A percentile compares a stretch with the other conserved stretches of the same genome.
Conservation (phyloP, 1,284 basidiomycete species). For the Hymenochaete sp. region DNA sequence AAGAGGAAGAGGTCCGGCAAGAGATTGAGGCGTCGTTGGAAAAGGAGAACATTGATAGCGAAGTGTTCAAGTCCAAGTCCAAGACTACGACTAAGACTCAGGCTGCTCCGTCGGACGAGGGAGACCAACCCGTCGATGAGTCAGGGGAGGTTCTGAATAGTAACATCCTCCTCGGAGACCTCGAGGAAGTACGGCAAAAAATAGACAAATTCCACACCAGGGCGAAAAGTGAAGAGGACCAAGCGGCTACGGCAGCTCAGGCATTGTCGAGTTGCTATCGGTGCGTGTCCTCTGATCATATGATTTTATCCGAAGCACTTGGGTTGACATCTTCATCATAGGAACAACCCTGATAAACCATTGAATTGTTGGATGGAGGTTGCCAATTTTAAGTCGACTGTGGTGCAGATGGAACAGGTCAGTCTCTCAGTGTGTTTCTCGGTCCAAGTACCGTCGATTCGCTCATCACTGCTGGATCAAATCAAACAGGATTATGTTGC, state of each 20-base stretch:
- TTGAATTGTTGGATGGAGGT: constrained; percentile 77
- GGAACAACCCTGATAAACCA: constrained; percentile 49
- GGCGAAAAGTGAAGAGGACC: constrained; percentile 43
- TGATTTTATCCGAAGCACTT: not conserved
- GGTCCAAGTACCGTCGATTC: not conserved
- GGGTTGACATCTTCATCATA: constrained; percentile 24
- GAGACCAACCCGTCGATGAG: constrained; percentile 31
- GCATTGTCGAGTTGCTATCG: constrained; percentile 65
- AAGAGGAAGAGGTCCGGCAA: constrained; percentile 55
- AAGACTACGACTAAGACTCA: no score
- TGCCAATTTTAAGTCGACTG: constrained; percentile 60
- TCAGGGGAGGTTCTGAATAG: constrained; percentile 34
- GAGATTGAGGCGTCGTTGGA: constrained; percentile 67
- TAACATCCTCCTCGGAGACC: constrained; percentile 53
- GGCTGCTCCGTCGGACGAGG: no score
- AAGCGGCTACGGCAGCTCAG: constrained; percentile 28
- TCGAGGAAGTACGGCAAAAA: constrained; percentile 62
- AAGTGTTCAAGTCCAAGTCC: constrained; percentile 33
- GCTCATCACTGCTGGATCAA: constrained; percentile 18
- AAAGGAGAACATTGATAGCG: constrained; percentile 72
- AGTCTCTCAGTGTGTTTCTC: constrained; percentile 15
- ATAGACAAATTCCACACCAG: constrained; percentile 60
- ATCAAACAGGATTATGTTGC: constrained; percentile 9
- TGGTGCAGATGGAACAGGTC: constrained; percentile 59
- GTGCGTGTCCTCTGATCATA: constrained; percentile 36